These are phyloP conservation scores for Harringtonia lauricola DNA, from an alignment of 2,329 filamentous ascomycete species.

Conservation along the genomic window DNA sequence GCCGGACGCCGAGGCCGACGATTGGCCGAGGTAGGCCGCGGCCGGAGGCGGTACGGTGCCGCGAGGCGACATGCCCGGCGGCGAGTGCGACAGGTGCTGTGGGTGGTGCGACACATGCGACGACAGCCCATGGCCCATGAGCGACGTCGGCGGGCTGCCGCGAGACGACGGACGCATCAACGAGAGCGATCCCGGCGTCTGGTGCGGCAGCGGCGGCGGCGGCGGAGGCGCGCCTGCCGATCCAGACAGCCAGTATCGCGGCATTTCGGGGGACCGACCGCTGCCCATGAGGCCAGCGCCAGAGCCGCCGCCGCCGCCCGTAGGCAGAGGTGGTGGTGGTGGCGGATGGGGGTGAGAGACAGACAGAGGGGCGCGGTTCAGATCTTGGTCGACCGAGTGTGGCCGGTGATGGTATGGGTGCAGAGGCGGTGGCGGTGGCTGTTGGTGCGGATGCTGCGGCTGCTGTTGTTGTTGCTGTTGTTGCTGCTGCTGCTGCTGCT, in stretches of 20 bases:
- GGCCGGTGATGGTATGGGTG: too few species aligned
- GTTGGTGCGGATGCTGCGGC: background rate
- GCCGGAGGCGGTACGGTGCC: slow-evolving; percentile 2
- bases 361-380: too few species aligned
- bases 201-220: slow-evolving; percentile 8
- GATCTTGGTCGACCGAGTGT: too few species aligned
- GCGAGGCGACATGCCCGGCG: slow-evolving; percentile 2
- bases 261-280: slow-evolving; percentile 6
- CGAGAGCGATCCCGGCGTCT: slow-evolving; percentile 3
- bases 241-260: slow-evolving; percentile 6
- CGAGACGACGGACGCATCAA: slow-evolving; percentile 8
- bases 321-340: background rate
- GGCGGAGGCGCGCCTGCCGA: slow-evolving; percentile 3
- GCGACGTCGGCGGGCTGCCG: background rate
- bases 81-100: slow-evolving; percentile 2
- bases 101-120: background rate
- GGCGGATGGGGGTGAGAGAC: too few species aligned
- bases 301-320: background rate
- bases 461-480: slow-evolving; percentile 9
- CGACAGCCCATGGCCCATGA: background rate
- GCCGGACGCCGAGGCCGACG: slow-evolving; percentile 2
- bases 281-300: background rate
- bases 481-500: background rate
- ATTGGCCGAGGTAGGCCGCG: slow-evolving; percentile 3
- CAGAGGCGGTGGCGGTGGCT: background rate